Evolutionary conservation across 345 rosid species (phyloP).

Genomic region (Hibiscus mutabilis): DNA sequence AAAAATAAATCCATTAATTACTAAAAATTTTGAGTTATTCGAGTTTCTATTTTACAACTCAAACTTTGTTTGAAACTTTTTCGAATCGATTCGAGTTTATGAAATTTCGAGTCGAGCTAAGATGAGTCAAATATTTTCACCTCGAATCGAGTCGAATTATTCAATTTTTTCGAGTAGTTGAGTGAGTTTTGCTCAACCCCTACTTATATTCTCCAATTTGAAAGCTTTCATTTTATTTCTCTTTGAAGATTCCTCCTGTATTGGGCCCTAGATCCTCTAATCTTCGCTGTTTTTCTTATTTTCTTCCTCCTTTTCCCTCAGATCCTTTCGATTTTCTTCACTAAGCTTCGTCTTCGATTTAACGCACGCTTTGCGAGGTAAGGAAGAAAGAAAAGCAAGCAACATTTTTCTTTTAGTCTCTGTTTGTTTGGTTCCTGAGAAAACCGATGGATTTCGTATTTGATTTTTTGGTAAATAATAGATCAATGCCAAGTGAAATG

Average conservation of each 20-base stretch:
- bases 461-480: conserved; percentile 15
- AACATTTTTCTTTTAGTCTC: background rate
- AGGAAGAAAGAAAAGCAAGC: background rate
- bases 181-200: no score
- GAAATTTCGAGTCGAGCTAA: no score
- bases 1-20: no score
- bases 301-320: background rate
- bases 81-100: no score
- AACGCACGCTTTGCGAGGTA: conserved; percentile 31
- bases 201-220: no score
- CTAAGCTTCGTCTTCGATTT: conserved; percentile 1
- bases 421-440: conserved; percentile 29
- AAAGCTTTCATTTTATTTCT: background rate
- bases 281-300: background rate
- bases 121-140: no score
- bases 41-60: no score
- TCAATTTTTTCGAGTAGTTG: no score
- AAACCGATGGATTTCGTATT: background rate
- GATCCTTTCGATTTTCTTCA: conserved; percentile 24
- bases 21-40: no score
- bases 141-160: no score
- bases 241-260: conserved; percentile 19
- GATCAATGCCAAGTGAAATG: conserved; percentile 30
- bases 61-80: no score
- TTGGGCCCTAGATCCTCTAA: conserved; percentile 29